A percentile compares a stretch with the other conserved stretches of the same genome.
phyloP scores from a whole-genome alignment of 345 rosid genomes.

The Eutrema heterophyllum region DNA sequence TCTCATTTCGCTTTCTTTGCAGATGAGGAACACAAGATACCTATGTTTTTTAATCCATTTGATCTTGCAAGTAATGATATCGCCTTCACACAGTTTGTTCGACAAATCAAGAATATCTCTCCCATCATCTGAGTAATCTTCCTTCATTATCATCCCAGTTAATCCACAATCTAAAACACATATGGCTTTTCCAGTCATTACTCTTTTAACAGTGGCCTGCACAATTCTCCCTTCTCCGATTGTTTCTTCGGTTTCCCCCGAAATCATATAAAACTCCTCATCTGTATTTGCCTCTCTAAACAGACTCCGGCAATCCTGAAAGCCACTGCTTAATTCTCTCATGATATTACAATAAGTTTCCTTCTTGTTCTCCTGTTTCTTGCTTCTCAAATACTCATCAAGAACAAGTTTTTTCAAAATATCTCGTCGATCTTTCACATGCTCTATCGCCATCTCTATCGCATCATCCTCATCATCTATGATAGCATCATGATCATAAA shows the following conservation, averaged over 20 bases:
- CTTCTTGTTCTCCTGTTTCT: conserved; percentile 44
- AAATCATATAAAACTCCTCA: conserved; percentile 39
- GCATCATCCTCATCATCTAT: conserved; percentile 73
- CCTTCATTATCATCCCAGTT: conserved; percentile 60
- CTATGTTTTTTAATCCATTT: conserved; percentile 64
- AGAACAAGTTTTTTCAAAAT: conserved; percentile 46
- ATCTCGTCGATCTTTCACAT: conserved; percentile 63
- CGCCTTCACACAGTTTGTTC: conserved; percentile 72
- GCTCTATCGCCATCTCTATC: conserved; percentile 81
- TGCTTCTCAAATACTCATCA: conserved; percentile 41
- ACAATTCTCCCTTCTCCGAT: conserved; percentile 73
- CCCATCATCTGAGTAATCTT: conserved; percentile 80
- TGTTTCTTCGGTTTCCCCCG: conserved; percentile 11
- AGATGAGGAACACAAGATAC: conserved; percentile 61
- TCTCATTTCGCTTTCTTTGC: conserved; percentile 73
- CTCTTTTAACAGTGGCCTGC: conserved; percentile 68
- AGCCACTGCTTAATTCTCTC: conserved; percentile 67
- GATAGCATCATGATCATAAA: conserved; percentile 41
- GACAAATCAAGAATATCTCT: conserved; percentile 68
- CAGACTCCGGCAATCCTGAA: conserved; percentile 64
- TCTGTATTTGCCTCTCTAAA: conserved; percentile 65
- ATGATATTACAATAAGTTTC: conserved; percentile 57
- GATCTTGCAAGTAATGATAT: conserved; percentile 70
- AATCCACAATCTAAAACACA: conserved; percentile 76
- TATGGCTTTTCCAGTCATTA: conserved; percentile 55